Conservation (phyloP, 2,329 filamentous ascomycete genomes). For the Mariannaea elegans region DNA sequence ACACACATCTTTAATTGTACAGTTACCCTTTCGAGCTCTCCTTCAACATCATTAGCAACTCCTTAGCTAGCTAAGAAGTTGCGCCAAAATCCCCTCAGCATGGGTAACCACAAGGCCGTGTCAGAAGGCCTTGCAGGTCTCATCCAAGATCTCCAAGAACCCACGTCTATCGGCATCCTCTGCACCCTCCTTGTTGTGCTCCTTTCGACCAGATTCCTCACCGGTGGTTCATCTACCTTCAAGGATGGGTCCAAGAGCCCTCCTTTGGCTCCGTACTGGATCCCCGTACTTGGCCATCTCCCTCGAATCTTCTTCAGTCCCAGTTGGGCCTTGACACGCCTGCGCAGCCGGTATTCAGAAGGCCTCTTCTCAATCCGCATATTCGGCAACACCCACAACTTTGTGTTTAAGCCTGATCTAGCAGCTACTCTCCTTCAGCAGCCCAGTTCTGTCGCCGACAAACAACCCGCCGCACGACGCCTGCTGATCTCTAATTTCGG, state of each 20-base stretch:
- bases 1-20: neutral
- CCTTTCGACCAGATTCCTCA: slow-evolving; percentile 38
- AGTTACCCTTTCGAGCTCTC: neutral
- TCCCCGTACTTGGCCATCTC: slow-evolving; percentile 49
- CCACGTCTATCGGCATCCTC: slow-evolving; percentile 35
- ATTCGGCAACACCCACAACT: slow-evolving; percentile 44
- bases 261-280: slow-evolving; percentile 45
- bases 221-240: slow-evolving; percentile 50
- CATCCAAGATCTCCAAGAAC: slow-evolving; percentile 32
- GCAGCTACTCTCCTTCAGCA: slow-evolving; percentile 41
- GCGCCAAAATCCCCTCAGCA: slow-evolving; percentile 3
- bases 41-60: neutral
- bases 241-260: slow-evolving; percentile 33
- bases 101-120: slow-evolving; percentile 27
- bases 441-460: slow-evolving; percentile 39
- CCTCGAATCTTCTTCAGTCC: slow-evolving; percentile 43
- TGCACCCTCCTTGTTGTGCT: slow-evolving; percentile 38
- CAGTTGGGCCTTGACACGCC: slow-evolving; percentile 41
- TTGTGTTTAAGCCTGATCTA: slow-evolving; percentile 47
- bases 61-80: neutral
- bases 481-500: slow-evolving; percentile 47
- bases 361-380: slow-evolving; percentile 49
- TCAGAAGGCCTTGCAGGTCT: slow-evolving; percentile 27
- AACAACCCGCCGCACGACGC: slow-evolving; percentile 35
- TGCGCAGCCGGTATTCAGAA: slow-evolving; percentile 44